Percentiles rank a stretch among this genome's conserved stretches.
phyloP scores from a whole-genome alignment of 768 basidiomycete species.

The Tricholoma sp. region DNA sequence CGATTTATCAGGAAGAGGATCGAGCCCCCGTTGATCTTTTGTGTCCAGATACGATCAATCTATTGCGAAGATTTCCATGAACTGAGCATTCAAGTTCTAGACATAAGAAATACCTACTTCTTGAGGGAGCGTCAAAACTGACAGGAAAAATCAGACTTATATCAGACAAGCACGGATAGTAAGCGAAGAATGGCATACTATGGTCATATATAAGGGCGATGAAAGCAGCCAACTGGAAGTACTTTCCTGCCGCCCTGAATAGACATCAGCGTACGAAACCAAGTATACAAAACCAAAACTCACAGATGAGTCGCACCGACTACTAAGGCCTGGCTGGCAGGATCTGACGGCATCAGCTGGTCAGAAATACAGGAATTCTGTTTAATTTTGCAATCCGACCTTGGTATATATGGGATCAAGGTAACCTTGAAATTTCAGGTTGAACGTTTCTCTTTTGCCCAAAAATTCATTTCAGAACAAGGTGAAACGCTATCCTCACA shows the following conservation, averaged over 20 bases:
- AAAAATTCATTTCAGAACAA: too few species aligned
- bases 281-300: not conserved
- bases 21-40: slow-evolving; percentile 16
- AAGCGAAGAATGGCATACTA: slow-evolving; percentile 4
- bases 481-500: too few species aligned
- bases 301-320: not conserved
- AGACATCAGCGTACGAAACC: not conserved
- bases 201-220: slow-evolving; percentile 15
- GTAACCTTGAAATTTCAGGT: too few species aligned
- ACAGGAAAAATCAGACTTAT: not conserved
- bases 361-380: not conserved
- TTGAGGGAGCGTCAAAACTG: slow-evolving; percentile 6
- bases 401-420: too few species aligned
- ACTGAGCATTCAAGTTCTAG: not conserved
- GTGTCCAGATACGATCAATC: slow-evolving; percentile 26
- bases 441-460: too few species aligned
- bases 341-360: not conserved
- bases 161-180: not conserved
- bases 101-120: not conserved
- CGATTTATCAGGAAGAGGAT: slow-evolving; percentile 26
- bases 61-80: not conserved
- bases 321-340: not conserved
- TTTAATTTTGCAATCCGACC: not conserved
- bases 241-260: slow-evolving; percentile 8
- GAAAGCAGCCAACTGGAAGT: slow-evolving; percentile 7